A percentile compares a stretch with the other conserved stretches of the same genome.
These are phyloP conservation scores for Toxicodendron radicans DNA, from an alignment of 345 rosid species.

Conservation along the genomic window DNA sequence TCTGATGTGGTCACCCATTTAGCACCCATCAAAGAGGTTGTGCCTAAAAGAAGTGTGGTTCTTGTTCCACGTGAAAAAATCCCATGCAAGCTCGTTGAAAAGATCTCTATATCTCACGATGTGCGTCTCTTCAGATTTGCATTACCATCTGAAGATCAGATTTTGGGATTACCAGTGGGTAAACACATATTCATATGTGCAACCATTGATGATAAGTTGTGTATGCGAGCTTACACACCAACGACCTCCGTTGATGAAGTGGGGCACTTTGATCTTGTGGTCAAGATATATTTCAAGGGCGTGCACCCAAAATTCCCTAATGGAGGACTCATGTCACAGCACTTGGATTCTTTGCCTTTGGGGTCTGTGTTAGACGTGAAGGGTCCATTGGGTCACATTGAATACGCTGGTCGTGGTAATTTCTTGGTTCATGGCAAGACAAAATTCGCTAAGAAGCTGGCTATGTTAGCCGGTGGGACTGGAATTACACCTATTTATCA, in stretches of 20 bases:
- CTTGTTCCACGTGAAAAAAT: constrained; percentile 80
- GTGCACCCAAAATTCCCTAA: constrained; percentile 77
- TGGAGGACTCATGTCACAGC: constrained; percentile 87
- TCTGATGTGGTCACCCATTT: constrained; percentile 29
- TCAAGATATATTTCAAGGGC: constrained; percentile 76
- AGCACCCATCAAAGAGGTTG: constrained; percentile 66
- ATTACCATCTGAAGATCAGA: constrained; percentile 65
- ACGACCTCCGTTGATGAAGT: constrained; percentile 58
- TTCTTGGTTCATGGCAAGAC: constrained; percentile 77
- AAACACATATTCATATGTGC: constrained; percentile 87
- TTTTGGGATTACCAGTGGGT: constrained; percentile 76
- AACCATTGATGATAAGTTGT: constrained; percentile 56
- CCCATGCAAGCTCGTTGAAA: constrained; percentile 69
- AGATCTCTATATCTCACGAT: constrained; percentile 72
- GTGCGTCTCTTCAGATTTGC: constrained; percentile 68
- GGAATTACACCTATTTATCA: constrained; percentile 94
- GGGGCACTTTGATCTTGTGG: constrained; percentile 79
- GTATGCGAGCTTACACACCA: constrained; percentile 91
- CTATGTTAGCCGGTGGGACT: constrained; percentile 94
- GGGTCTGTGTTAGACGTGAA: constrained; percentile 69
- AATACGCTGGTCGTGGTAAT: constrained; percentile 70
- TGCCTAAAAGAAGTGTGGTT: constrained; percentile 45
- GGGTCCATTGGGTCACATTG: constrained; percentile 90
- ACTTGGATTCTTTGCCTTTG: constrained; percentile 62
- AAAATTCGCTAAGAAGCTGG: constrained; percentile 69